Conservation (phyloP, 2,329 filamentous ascomycete species). For the Fusarium palustre region DNA sequence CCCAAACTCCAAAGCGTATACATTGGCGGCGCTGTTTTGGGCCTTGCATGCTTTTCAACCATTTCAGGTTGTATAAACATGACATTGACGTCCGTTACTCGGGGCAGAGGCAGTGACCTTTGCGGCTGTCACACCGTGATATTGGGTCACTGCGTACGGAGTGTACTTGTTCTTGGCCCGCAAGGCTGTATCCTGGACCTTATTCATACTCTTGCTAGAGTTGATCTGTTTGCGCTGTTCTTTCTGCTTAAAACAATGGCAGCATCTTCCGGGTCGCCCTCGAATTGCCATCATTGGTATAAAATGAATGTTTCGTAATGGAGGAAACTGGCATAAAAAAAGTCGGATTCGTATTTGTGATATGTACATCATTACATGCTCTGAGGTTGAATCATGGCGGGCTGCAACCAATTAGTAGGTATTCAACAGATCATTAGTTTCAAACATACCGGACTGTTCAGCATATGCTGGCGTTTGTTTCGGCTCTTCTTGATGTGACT, state of each 20-base stretch:
- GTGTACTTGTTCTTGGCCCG: constrained; percentile 31
- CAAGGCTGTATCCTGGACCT: constrained; percentile 31
- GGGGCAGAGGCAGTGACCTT: constrained; percentile 40
- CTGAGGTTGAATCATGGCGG: constrained; percentile 67
- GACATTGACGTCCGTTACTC: constrained; percentile 48
- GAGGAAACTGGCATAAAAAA: constrained; percentile 35
- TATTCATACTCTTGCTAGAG: constrained; percentile 31
- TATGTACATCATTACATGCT: constrained; percentile 58
- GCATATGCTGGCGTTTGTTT: constrained; percentile 92
- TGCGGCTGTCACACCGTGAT: constrained; percentile 50
- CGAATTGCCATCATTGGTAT: constrained; percentile 37
- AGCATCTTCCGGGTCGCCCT: constrained; percentile 42
- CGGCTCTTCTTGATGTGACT: constrained; percentile 98
- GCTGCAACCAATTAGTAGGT: constrained; percentile 53
- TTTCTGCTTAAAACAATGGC: constrained; percentile 33
- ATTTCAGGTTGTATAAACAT: constrained; percentile 45
- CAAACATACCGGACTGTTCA: constrained; percentile 90
- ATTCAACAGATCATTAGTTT: background rate
- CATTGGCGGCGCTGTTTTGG: constrained; percentile 30
- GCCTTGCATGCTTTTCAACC: constrained; percentile 42
- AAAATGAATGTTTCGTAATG: constrained; percentile 41
- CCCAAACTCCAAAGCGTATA: constrained; percentile 37
- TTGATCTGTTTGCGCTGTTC: constrained; percentile 36
- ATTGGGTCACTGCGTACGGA: constrained; percentile 39
- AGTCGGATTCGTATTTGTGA: constrained; percentile 38